phyloP scores from a whole-genome alignment of 1,139 yeast genomes.

The Geotrichum reessii region DNA sequence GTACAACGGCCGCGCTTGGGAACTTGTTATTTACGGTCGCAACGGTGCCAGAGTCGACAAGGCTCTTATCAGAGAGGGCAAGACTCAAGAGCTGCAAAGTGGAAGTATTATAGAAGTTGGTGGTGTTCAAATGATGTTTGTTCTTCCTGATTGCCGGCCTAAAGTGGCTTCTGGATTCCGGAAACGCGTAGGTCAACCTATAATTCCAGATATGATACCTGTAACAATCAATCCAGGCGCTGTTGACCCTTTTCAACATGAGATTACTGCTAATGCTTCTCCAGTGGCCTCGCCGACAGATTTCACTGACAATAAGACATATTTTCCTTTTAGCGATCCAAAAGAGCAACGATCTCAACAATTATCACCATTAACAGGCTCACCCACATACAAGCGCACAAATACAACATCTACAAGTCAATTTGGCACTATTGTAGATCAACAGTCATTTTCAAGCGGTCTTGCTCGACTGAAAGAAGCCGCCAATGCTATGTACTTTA shows the following conservation, averaged over 20 bases:
- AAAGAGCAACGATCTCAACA: background rate
- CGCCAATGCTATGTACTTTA: constrained; percentile 25
- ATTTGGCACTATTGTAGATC: background rate
- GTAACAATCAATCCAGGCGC: background rate
- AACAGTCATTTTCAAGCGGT: background rate
- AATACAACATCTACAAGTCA: constrained; percentile 2
- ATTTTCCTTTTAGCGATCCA: background rate
- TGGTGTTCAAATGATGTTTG: constrained; percentile 98
- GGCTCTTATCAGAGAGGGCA: constrained; percentile 47
- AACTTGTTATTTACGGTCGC: constrained; percentile 72
- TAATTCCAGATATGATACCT: background rate
- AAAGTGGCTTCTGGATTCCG: constrained; percentile 25
- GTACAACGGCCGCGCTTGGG: constrained; percentile 82
- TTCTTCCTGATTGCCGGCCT: constrained; percentile 88
- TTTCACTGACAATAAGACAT: background rate
- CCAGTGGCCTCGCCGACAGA: background rate
- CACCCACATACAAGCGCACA: background rate
- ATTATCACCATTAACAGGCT: background rate
- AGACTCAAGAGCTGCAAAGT: constrained; percentile 50
- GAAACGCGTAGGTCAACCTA: constrained; percentile 3
- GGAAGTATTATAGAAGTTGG: constrained; percentile 92
- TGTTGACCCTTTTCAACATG: background rate
- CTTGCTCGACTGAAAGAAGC: constrained; percentile 36
- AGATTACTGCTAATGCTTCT: background rate
- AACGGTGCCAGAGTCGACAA: constrained; percentile 87